Evolutionary conservation across 2,329 filamentous ascomycete species (phyloP).

Genomic region (Cordyceps fumosorosea): DNA sequence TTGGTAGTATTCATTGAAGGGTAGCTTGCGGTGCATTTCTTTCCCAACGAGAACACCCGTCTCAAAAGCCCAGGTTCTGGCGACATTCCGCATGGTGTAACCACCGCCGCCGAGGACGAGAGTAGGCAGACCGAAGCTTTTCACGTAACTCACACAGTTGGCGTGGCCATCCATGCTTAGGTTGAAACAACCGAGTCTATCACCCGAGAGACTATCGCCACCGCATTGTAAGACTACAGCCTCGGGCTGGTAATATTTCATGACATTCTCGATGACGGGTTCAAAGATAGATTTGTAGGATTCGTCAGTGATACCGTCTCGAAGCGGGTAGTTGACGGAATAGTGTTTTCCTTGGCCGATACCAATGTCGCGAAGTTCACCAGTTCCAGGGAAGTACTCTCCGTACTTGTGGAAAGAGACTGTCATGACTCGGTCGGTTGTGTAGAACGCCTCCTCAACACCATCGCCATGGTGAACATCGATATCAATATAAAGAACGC

Average conservation of each 20-base stretch:
- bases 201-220: constrained; percentile 88
- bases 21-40: constrained; percentile 73
- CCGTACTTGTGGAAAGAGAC: constrained; percentile 96
- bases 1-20: constrained; percentile 94
- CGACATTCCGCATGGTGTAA: constrained; percentile 96
- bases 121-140: constrained; percentile 75
- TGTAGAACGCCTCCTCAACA: constrained; percentile 90
- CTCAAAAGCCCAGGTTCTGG: constrained; percentile 94
- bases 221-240: constrained; percentile 95
- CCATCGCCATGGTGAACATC: constrained; percentile 92
- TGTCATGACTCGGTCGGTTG: constrained; percentile 87
- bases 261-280: constrained; percentile 78
- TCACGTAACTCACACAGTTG: constrained; percentile 88
- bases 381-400: constrained; percentile 90
- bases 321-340: constrained; percentile 82
- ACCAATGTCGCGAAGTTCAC: constrained; percentile 78
- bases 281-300: constrained; percentile 90
- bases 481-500: constrained; percentile 96
- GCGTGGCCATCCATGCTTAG: constrained; percentile 94
- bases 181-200: constrained; percentile 94
- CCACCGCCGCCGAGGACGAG: constrained; percentile 93
- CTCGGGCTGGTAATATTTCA: constrained; percentile 80
- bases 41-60: constrained; percentile 84
- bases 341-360: constrained; percentile 86
- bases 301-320: constrained; percentile 84